Conservation (phyloP, 164 flowering plant genomes). For the Liriodendron chinense region DNA sequence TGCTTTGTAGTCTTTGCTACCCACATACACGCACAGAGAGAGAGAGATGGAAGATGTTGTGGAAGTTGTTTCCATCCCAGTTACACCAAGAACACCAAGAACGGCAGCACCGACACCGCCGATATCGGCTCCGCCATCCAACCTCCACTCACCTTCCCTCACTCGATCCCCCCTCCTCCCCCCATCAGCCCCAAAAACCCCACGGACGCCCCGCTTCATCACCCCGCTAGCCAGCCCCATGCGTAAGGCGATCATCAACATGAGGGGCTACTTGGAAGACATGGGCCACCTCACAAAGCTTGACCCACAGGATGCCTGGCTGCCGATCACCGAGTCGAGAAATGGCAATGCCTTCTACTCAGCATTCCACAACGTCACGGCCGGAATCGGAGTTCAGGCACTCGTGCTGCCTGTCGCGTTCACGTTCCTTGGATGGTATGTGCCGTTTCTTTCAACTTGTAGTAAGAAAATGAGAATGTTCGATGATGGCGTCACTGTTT, state of each 20-base stretch:
- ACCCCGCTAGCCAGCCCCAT: conserved; percentile 56
- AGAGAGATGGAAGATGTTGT: conserved; percentile 7
- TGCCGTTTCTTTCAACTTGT: not conserved
- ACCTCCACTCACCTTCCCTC: conserved; percentile 24
- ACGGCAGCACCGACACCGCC: conserved; percentile 7
- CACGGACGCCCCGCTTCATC: conserved; percentile 24
- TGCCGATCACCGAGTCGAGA: conserved; percentile 82
- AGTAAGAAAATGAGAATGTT: not conserved
- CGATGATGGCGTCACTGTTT: no score
- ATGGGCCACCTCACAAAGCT: conserved; percentile 53
- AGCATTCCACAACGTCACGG: conserved; percentile 59
- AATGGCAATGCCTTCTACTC: conserved; percentile 69
- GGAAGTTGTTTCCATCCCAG: conserved; percentile 17
- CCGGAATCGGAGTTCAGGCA: conserved; percentile 82
- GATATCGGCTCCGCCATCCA: conserved; percentile 25
- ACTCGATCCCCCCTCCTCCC: conserved; percentile 24
- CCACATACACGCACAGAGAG: no score
- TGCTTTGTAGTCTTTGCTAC: no score
- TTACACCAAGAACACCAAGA: conserved; percentile 9
- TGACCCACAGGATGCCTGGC: conserved; percentile 67
- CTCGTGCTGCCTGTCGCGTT: conserved; percentile 77
- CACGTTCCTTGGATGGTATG: conserved; percentile 73
- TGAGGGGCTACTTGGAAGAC: conserved; percentile 46
- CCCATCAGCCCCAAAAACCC: conserved; percentile 3
- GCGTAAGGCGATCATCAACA: conserved; percentile 44